These are phyloP conservation scores for Protomyces lactucae-debilis DNA, from an alignment of 1,139 yeast genomes.

Conservation along the genomic window DNA sequence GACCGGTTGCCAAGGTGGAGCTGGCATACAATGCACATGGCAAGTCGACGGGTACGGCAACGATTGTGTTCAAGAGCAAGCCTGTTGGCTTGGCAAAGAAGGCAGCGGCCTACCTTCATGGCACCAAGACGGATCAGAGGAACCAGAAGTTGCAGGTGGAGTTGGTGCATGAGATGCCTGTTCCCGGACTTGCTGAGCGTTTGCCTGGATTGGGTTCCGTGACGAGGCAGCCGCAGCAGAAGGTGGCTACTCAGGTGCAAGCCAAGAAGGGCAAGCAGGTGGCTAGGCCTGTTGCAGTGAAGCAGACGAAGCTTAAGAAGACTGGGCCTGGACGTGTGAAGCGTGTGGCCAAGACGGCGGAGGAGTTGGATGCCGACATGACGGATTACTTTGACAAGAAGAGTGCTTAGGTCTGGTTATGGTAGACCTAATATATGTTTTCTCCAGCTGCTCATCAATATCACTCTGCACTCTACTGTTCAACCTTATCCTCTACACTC, in stretches of 20 bases:
- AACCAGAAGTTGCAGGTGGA: slow-evolving; percentile 51
- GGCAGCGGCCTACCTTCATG: slow-evolving; percentile 82
- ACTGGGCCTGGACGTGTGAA: slow-evolving; percentile 28
- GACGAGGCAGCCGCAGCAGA: slow-evolving; percentile 78
- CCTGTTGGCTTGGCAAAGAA: slow-evolving; percentile 43
- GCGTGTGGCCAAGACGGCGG: slow-evolving; percentile 65
- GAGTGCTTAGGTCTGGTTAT: not conserved
- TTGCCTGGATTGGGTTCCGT: slow-evolving; percentile 51
- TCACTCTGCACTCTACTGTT: no score
- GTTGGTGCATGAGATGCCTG: slow-evolving; percentile 7
- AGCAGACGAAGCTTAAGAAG: slow-evolving; percentile 24
- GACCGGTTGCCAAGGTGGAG: slow-evolving; percentile 69
- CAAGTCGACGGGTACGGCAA: slow-evolving; percentile 85
- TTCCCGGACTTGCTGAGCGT: slow-evolving; percentile 24
- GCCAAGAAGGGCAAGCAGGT: slow-evolving; percentile 24
- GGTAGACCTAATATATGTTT: not conserved
- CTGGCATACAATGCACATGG: slow-evolving; percentile 84
- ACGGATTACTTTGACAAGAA: slow-evolving; percentile 56
- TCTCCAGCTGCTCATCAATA: not conserved
- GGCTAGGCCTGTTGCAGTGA: slow-evolving; percentile 29
- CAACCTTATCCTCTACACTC: no score
- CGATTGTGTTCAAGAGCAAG: slow-evolving; percentile 62
- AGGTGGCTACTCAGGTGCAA: slow-evolving; percentile 49
- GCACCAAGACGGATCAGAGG: slow-evolving; percentile 41
- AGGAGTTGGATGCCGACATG: slow-evolving; percentile 88